Percentiles rank a stretch among this genome's conserved stretches.
These are phyloP conservation scores for Pseudoscleropodium purum DNA, from an alignment of 225 moss, liverwort and hornwort genomes.

Conservation along the genomic window DNA sequence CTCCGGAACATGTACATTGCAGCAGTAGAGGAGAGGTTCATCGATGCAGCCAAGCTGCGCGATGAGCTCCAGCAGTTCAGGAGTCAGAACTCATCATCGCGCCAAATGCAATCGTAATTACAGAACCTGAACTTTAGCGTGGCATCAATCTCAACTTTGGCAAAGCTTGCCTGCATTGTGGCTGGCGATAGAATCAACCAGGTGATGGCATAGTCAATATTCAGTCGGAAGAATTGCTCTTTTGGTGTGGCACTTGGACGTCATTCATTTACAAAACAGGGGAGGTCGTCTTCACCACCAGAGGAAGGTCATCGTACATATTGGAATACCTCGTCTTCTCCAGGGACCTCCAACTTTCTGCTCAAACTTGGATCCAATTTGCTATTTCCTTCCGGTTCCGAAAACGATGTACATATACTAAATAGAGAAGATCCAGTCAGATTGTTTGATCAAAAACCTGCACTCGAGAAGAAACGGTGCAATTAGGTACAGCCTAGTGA, in stretches of 20 bases:
- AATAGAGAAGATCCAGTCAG: not conserved
- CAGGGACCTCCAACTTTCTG: not conserved
- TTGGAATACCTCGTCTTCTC: not conserved
- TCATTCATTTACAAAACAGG: not conserved
- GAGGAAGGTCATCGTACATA: not conserved
- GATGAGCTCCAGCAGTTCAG: slow-evolving; percentile 74
- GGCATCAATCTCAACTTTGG: not conserved
- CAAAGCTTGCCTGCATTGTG: slow-evolving; percentile 8
- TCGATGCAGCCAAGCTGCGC: slow-evolving; percentile 72
- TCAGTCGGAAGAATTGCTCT: not conserved
- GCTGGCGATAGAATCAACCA: not conserved
- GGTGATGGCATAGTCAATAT: not conserved
- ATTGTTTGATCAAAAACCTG: not conserved
- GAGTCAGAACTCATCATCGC: slow-evolving; percentile 38
- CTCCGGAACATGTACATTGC: slow-evolving; percentile 84
- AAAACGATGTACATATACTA: not conserved
- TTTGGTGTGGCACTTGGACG: not conserved
- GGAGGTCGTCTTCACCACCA: not conserved
- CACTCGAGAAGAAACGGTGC: not conserved
- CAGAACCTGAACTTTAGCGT: not conserved
- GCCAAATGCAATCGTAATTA: slow-evolving; percentile 46
- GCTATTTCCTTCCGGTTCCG: not conserved
- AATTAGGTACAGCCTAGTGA: not conserved
- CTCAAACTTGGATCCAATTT: not conserved
- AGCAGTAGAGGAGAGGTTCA: slow-evolving; percentile 81